Conservation (phyloP, 2,329 filamentous ascomycete species). For the Fusarium equiseti region DNA sequence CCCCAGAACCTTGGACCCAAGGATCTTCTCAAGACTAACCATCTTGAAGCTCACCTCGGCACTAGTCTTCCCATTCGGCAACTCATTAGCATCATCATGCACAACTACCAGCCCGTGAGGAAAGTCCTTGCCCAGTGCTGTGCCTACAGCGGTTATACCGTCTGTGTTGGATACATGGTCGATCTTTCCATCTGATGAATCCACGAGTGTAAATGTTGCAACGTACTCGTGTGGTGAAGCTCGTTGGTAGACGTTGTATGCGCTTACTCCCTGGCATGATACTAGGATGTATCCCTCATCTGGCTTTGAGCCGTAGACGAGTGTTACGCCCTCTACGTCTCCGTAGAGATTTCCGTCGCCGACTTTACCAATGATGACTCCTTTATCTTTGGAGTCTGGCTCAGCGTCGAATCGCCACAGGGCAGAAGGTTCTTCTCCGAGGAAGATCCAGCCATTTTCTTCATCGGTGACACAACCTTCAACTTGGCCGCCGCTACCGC, state of each 20-base stretch:
- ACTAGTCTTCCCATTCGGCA: slow-evolving; percentile 59
- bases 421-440: slow-evolving; percentile 65
- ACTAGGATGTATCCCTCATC: slow-evolving; percentile 63
- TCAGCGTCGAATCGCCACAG: slow-evolving; percentile 66
- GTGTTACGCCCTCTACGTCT: slow-evolving; percentile 66
- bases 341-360: slow-evolving; percentile 62
- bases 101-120: slow-evolving; percentile 61
- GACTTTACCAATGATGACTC: slow-evolving; percentile 55
- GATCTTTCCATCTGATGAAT: slow-evolving; percentile 56
- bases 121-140: slow-evolving; percentile 56
- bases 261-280: slow-evolving; percentile 65
- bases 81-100: slow-evolving; percentile 66
- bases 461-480: slow-evolving; percentile 67
- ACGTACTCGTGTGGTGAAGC: slow-evolving; percentile 63
- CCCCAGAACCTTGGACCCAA: slow-evolving; percentile 49
- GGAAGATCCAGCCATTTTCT: slow-evolving; percentile 62
- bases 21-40: slow-evolving; percentile 56
- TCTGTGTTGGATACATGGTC: slow-evolving; percentile 67
- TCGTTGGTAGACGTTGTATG: slow-evolving; percentile 64
- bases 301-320: slow-evolving; percentile 59
- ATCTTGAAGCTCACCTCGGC: slow-evolving; percentile 65
- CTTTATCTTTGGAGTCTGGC: slow-evolving; percentile 55
- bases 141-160: slow-evolving; percentile 61
- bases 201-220: slow-evolving; percentile 61
- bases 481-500: slow-evolving; percentile 64